Evolutionary conservation across 768 basidiomycete genomes (phyloP), one percentile per base, ranked within the genome.

Genomic region (Lactifluus rugatus): DNA sequence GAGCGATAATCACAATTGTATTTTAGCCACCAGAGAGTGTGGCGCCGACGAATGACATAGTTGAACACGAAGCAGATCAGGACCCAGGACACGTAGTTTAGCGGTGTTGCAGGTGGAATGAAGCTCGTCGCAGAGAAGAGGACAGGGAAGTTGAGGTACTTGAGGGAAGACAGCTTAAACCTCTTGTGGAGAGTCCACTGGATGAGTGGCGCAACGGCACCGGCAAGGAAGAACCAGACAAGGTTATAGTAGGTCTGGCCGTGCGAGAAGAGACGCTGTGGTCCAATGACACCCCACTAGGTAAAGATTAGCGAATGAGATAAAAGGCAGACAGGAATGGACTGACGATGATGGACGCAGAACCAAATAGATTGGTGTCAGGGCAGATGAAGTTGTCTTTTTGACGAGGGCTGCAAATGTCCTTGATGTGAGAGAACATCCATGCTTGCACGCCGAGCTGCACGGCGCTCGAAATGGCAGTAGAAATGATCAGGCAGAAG

Each of bases 181-280:
- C 28, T 54, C 46, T 50, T 53, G 23, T 62, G 72, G 56, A 84
- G 64, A 60, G 82, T 60, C 66, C 78, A 89, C 39, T 78, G 75
- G 48, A 79, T 53, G 56, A 78, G 31, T 0, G 89, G 89, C 52
- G 79, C 76, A 50, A 83, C 10, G 49, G 82, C 78, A 17, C 91
- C 91, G 56, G 86, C 66, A 57, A 89, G 78, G 85, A 93, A 93
- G 74, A 88, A 90, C 68, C 82, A 82, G 2, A 78, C 66, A n/a
- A 90, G 76, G 9, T 73, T 54, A 55, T 56, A 52, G 44, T 34
- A 41, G 25, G 44, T 3, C 6, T 49, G 34, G 5, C 37, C 66
- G 48, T 48, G 46, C 21, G 50, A 44, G 48, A 37, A 34, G 25
- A 53, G 52, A 39, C 81, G 76, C 32, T 71, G 73, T 6, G 89